Evolutionary conservation across 805 yeast genomes (phyloP), one percentile per base, ranked within the genome.

Genomic region (Wickerhamiella australiensis): DNA sequence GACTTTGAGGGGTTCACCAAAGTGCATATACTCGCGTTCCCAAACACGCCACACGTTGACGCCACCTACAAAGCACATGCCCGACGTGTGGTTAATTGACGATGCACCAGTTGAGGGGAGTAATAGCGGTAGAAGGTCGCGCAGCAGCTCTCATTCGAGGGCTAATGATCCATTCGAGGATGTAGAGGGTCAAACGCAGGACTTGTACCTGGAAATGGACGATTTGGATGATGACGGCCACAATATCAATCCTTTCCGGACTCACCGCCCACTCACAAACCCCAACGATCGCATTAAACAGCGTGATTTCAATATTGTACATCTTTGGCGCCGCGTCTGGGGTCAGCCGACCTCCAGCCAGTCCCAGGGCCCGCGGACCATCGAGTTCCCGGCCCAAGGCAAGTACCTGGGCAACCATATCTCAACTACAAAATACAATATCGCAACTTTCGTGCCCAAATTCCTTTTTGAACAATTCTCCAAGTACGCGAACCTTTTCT

Each of bases 391-490:
- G 18, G 37, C 49, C 26, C n/a, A 17, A 15, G 43, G 49, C 37
- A 72, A 79, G 2, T 90, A 76, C 66, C 72, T 75, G 50, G 88
- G 80, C 52, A 92, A 92, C 65, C 88, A 88, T 62, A 81, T 92
- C 55, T 83, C 94, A 25, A 94, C 99, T 3, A 88, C 98, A 11
- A 92, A 92, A 64, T 92, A 94, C 69, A 94, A 92, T 63, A 66
- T 79, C 52, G 94, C 92, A 21, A 94, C 98, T 0, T 92, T 92
- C 59, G 55, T 92, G 45, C 98, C 98, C 20, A 94, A 94, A 66
- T 92, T 92, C 62, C 67, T 92, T 55, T 86, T 87, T 59, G 98
- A 92, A 69, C 98, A 92, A 66, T 94, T 92, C 66, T 85, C 96
- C 54, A 92, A 90, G 66, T 94, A 92, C 63, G 96, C 99, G 9